Evolutionary conservation across 1,284 basidiomycete genomes (phyloP).

Genomic region (Sparassis latifolia): DNA sequence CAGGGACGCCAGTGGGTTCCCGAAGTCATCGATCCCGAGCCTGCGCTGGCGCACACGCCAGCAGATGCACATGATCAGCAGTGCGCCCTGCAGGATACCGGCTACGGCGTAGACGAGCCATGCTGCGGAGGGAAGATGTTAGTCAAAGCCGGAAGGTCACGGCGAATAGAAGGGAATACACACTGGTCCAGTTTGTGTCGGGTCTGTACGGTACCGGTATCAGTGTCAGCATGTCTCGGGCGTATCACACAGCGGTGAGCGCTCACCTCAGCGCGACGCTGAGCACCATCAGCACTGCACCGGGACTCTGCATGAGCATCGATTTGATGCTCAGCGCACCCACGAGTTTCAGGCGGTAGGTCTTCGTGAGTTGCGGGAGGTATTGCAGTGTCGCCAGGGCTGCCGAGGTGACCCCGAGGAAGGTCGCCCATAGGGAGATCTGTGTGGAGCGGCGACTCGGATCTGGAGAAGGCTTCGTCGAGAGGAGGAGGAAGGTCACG

Average conservation of each 20-base stretch:
- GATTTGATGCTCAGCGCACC: slow-evolving; percentile 90
- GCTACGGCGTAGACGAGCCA: slow-evolving; percentile 86
- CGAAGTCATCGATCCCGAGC: slow-evolving; percentile 91
- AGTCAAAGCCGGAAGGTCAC: not conserved
- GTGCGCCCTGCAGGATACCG: slow-evolving; percentile 77
- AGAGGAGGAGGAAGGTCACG: slow-evolving; percentile 44
- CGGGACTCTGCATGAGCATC: slow-evolving; percentile 94
- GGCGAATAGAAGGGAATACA: slow-evolving; percentile 14
- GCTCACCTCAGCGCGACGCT: slow-evolving; percentile 71
- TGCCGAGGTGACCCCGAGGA: slow-evolving; percentile 82
- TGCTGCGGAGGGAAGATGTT: slow-evolving; percentile 30
- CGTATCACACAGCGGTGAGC: slow-evolving; percentile 8
- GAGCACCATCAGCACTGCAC: slow-evolving; percentile 82
- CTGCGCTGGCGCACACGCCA: slow-evolving; percentile 76
- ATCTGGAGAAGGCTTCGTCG: slow-evolving; percentile 35
- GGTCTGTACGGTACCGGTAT: slow-evolving; percentile 33
- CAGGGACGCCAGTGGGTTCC: slow-evolving; percentile 45
- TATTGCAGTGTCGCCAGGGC: slow-evolving; percentile 81
- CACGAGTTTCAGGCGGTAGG: slow-evolving; percentile 75
- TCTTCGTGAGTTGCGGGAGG: slow-evolving; percentile 80
- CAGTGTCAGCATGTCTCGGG: not conserved
- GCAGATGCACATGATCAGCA: slow-evolving; percentile 75
- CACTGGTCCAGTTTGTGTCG: slow-evolving; percentile 85
- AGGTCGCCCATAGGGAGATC: slow-evolving; percentile 70
- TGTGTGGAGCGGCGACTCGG: slow-evolving; percentile 32